Base-by-base conservation (phyloP, 2,329 filamentous ascomycete genomes). In the Myriosclerotinia duriaeana region DNA sequence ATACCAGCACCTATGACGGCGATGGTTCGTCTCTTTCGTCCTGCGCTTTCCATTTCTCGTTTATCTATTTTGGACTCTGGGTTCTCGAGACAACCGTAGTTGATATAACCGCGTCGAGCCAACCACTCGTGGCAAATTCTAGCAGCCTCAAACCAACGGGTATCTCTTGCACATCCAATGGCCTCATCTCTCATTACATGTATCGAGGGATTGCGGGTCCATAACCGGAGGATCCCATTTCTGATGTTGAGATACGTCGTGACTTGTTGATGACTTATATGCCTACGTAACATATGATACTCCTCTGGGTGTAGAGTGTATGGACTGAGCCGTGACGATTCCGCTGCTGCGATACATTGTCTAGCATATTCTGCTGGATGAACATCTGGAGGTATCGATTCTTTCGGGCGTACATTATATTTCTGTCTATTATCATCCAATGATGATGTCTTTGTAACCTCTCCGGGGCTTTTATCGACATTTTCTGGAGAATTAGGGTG, bases 231-330 rank as follows among this genome's bases (percentile, higher is more conserved):
- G 67, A 99, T 97, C 20, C 92, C 91, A 77, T 99, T 99, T 72
- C 95, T 87, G 69, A 99, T 95, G 77, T 98, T 98, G 64, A 99
- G 82, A 78, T 99, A 99, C 15, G 92, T 91, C 3, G 94, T 97
- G 71, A 97, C 92, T 78, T 99, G 95, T 42, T 89, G 84, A 73
- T 92, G 89, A 75, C 90, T 96, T 72, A 99, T 87, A 73, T 96
- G 89, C 69, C 91, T 84, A 69, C 91, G 87, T 52, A 99, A 80
- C 68, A 97, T 83, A 67, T 84, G 81, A 76, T 97, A 93, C 78
- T 99, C 95, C 69, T 91, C 89, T 36, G 86, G 84, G 77, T 98
- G 93, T 50, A 99, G 80, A 14, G 90, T 88, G 78, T 95, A 98
- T 0, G 95, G 94, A 71, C 94, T 94, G 1, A 99, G 82, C 66